Percentiles rank a stretch among this genome's conserved stretches.
Conservation (phyloP, 345 rosid genomes). For the Fremontodendron californicum region DNA sequence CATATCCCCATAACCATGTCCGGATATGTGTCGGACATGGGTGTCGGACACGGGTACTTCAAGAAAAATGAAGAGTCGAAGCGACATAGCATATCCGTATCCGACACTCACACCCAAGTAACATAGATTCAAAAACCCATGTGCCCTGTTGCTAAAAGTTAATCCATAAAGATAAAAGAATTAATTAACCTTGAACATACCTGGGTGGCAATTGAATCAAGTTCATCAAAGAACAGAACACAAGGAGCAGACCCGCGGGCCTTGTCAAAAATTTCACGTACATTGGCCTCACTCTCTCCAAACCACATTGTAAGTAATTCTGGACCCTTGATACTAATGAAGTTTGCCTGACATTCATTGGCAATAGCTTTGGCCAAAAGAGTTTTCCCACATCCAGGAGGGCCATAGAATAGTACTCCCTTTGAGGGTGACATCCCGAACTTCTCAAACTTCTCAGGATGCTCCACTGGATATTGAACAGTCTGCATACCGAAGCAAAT, state of each 20-base stretch:
- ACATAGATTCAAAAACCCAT: no score
- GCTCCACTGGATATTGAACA: constrained; percentile 98
- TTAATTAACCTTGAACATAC: constrained; percentile 25
- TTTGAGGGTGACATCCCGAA: constrained; percentile 97
- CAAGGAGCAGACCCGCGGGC: constrained; percentile 96
- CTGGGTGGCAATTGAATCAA: constrained; percentile 96
- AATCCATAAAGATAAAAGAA: neutral
- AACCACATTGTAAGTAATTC: constrained; percentile 99
- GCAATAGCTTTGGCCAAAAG: constrained; percentile 96
- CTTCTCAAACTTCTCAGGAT: constrained; percentile 95
- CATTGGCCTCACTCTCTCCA: constrained; percentile 96
- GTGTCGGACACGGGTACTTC: no score
- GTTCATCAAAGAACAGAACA: constrained; percentile 90
- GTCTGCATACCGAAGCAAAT: constrained; percentile 46
- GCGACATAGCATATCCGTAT: no score
- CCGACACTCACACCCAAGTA: no score
- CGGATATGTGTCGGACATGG: no score
- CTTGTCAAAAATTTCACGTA: constrained; percentile 92
- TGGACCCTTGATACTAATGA: constrained; percentile 92
- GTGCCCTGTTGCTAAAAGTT: neutral
- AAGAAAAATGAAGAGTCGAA: no score
- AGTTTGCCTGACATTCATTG: constrained; percentile 94
- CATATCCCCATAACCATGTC: no score
- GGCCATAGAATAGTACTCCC: constrained; percentile 95
- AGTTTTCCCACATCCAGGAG: constrained; percentile 98